Conservation (phyloP, 2,329 filamentous ascomycete genomes). For the Pseudocercospora ulei region DNA sequence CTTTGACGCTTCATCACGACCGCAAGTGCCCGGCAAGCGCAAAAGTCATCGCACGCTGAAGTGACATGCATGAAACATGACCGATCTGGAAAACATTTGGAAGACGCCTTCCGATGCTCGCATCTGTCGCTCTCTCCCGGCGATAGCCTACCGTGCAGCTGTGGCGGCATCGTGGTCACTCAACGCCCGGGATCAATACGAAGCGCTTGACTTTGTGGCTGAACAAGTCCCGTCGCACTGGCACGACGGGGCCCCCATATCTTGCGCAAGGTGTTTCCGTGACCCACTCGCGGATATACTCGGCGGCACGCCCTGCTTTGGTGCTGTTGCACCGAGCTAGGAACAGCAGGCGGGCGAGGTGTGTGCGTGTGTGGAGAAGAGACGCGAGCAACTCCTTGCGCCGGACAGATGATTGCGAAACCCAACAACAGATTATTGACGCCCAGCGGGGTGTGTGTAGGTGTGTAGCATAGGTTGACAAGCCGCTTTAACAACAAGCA, state of each 20-base stretch:
- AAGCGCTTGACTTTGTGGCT: constrained; percentile 3
- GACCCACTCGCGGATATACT: constrained; percentile 22
- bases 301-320: constrained; percentile 19
- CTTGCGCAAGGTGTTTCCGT: constrained; percentile 17
- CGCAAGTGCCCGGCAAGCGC: constrained; percentile 27
- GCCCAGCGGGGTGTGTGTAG: too few species aligned
- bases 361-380: too few species aligned
- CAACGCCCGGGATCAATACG: constrained; percentile 1
- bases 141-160: constrained; percentile 6
- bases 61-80: constrained; percentile 25
- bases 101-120: constrained; percentile 12
- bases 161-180: not conserved
- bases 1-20: constrained; percentile 18
- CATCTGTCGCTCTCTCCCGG: constrained; percentile 1
- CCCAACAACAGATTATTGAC: constrained; percentile 5
- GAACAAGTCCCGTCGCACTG: constrained; percentile 19
- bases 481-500: too few species aligned
- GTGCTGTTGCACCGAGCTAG: constrained; percentile 9
- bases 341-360: constrained; percentile 2
- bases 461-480: constrained; percentile 13
- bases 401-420: constrained; percentile 1
- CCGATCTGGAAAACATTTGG: constrained; percentile 15
- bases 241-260: constrained; percentile 8
- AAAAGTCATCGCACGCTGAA: constrained; percentile 27
- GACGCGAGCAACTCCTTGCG: constrained; percentile 6